phyloP scores from a whole-genome alignment of 2,329 filamentous ascomycete species.

The Raffaelea arxii region DNA sequence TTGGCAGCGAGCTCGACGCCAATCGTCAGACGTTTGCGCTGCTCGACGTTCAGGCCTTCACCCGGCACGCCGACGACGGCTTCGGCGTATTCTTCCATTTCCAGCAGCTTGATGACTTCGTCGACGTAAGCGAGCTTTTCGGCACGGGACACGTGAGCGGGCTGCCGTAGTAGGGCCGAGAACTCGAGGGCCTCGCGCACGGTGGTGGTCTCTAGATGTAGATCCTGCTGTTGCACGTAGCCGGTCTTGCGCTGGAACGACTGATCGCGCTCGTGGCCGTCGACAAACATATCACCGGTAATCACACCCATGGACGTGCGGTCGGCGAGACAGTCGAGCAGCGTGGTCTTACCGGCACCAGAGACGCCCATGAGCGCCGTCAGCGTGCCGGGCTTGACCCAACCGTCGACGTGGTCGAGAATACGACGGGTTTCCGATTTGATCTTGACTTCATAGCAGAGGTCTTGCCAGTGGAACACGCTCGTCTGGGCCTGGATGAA shows the following conservation, averaged over 20 bases:
- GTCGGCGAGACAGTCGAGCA: constrained; percentile 77
- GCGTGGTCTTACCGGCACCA: constrained; percentile 84
- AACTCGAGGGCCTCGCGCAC: constrained; percentile 84
- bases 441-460: constrained; percentile 71
- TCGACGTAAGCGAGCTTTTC: constrained; percentile 87
- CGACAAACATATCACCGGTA: constrained; percentile 67
- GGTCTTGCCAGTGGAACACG: constrained; percentile 78
- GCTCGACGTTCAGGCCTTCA: constrained; percentile 67
- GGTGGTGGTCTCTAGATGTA: constrained; percentile 74
- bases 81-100: constrained; percentile 85
- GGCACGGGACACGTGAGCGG: constrained; percentile 56
- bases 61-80: constrained; percentile 85
- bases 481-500: constrained; percentile 52
- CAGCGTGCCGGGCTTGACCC: constrained; percentile 84
- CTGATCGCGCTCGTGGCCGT: constrained; percentile 57
- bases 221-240: constrained; percentile 87
- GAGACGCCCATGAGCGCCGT: constrained; percentile 88
- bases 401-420: constrained; percentile 79
- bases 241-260: constrained; percentile 89
- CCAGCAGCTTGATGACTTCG: constrained; percentile 81
- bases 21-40: constrained; percentile 68
- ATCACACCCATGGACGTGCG: constrained; percentile 86
- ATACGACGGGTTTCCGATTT: constrained; percentile 70
- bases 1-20: constrained; percentile 94
- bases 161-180: constrained; percentile 76